These are phyloP conservation scores for Austroboletus festivus DNA, from an alignment of 768 basidiomycete species.

Conservation along the genomic window DNA sequence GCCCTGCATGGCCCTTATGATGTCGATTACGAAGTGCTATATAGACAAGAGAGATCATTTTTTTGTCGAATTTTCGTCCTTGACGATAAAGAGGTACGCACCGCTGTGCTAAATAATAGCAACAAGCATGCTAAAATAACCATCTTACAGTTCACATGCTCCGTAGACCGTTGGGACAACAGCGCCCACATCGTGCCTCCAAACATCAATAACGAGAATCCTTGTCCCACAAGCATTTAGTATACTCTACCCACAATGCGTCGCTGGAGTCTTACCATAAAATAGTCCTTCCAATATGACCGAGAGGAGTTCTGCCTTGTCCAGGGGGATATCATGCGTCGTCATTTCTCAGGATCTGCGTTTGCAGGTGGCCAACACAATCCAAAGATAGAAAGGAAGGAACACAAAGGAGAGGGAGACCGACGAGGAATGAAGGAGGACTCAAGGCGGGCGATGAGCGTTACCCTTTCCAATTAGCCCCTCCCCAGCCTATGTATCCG, in stretches of 20 bases:
- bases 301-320: background rate
- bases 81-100: background rate
- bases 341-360: background rate
- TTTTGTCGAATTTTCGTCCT: too few species aligned
- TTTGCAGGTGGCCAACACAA: background rate
- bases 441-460: background rate
- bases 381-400: background rate
- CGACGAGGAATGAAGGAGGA: background rate
- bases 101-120: constrained; percentile 6
- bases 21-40: constrained; percentile 24
- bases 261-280: constrained; percentile 5
- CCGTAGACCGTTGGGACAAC: constrained; percentile 3
- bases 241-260: background rate
- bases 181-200: constrained; percentile 27
- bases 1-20: constrained; percentile 21
- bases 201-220: constrained; percentile 35
- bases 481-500: background rate
- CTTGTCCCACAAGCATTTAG: constrained; percentile 5
- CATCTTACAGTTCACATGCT: constrained; percentile 17
- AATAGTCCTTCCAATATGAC: constrained; percentile 11
- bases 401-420: background rate
- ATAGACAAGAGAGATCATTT: background rate
- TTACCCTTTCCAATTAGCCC: background rate
- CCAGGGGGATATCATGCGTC: background rate
- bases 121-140: constrained; percentile 18